Evolutionary conservation across 75 land plant species (phyloP).

Genomic region (Azolla pinnata): DNA sequence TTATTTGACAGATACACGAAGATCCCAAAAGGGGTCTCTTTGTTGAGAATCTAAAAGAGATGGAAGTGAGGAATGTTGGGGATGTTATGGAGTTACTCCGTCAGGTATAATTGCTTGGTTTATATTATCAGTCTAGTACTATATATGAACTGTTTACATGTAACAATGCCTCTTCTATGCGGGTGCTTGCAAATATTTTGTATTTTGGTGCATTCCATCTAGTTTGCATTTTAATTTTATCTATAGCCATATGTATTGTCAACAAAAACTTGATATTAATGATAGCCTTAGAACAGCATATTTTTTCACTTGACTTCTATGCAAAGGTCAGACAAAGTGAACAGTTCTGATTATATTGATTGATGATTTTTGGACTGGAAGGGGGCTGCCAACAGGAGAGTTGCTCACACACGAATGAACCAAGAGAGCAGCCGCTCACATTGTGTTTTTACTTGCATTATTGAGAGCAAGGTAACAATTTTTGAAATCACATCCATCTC

Average conservation of each 20-base stretch:
- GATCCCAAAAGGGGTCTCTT: conserved; percentile 33
- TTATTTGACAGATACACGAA: conserved; percentile 23
- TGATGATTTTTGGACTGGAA: conserved; percentile 1
- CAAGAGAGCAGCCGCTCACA: conserved; percentile 62
- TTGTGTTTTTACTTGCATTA: conserved; percentile 55
- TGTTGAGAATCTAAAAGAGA: conserved; percentile 32
- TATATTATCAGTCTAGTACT: too few species aligned
- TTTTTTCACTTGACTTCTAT: neutral
- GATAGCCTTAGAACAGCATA: neutral
- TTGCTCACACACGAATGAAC: conserved; percentile 54
- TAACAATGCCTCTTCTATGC: neutral
- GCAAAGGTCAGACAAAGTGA: too few species aligned
- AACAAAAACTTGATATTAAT: too few species aligned
- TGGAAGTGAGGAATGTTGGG: conserved; percentile 22
- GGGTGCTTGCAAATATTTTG: too few species aligned
- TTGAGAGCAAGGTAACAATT: conserved; percentile 34
- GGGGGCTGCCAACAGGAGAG: conserved; percentile 53
- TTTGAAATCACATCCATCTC: neutral
- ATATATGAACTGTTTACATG: too few species aligned
- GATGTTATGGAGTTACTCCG: conserved; percentile 24
- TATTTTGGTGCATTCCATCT: too few species aligned
- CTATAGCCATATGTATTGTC: too few species aligned
- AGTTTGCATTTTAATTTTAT: too few species aligned
- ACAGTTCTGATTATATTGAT: too few species aligned
- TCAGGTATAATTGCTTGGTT: too few species aligned